Evolutionary conservation across 805 yeast genomes (phyloP).

Genomic region (Metschnikowia drakensbergensis): DNA sequence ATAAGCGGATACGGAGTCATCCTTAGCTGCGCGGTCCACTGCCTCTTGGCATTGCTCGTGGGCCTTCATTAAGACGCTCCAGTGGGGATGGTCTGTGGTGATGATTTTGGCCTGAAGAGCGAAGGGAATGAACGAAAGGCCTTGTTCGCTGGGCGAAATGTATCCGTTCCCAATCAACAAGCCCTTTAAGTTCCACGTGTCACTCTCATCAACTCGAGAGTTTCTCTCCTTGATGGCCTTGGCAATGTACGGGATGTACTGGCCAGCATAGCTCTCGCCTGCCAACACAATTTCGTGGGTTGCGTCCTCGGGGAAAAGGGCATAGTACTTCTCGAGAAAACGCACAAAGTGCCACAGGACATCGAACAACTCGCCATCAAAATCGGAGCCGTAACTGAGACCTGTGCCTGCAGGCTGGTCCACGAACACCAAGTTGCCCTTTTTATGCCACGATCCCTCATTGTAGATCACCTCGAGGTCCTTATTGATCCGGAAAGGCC

Average conservation of each 20-base stretch:
- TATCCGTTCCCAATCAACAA: slow-evolving; percentile 89
- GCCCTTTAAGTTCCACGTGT: slow-evolving; percentile 50
- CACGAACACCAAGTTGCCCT: slow-evolving; percentile 74
- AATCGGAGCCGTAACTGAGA: slow-evolving; percentile 60
- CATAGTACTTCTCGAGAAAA: slow-evolving; percentile 65
- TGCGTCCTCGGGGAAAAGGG: slow-evolving; percentile 68
- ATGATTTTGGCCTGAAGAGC: slow-evolving; percentile 58
- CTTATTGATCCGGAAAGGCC: slow-evolving; percentile 69
- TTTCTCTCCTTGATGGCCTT: slow-evolving; percentile 52
- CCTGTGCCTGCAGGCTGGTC: slow-evolving; percentile 98
- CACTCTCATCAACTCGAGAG: slow-evolving; percentile 14
- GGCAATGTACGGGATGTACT: slow-evolving; percentile 88
- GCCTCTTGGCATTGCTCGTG: slow-evolving; percentile 62
- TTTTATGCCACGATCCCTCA: slow-evolving; percentile 78
- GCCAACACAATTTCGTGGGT: slow-evolving; percentile 69
- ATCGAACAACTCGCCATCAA: slow-evolving; percentile 49
- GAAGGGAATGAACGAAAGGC: slow-evolving; percentile 74
- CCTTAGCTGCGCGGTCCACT: slow-evolving; percentile 27
- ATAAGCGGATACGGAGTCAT: slow-evolving; percentile 13
- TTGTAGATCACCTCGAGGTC: slow-evolving; percentile 47
- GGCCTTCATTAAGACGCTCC: slow-evolving; percentile 39
- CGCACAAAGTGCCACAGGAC: slow-evolving; percentile 59
- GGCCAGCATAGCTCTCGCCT: slow-evolving; percentile 97
- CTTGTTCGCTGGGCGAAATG: slow-evolving; percentile 85
- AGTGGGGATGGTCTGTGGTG: slow-evolving; percentile 32